Evolutionary conservation across 805 yeast genomes (phyloP).

Genomic region (Saccharomyces paradoxus): DNA sequence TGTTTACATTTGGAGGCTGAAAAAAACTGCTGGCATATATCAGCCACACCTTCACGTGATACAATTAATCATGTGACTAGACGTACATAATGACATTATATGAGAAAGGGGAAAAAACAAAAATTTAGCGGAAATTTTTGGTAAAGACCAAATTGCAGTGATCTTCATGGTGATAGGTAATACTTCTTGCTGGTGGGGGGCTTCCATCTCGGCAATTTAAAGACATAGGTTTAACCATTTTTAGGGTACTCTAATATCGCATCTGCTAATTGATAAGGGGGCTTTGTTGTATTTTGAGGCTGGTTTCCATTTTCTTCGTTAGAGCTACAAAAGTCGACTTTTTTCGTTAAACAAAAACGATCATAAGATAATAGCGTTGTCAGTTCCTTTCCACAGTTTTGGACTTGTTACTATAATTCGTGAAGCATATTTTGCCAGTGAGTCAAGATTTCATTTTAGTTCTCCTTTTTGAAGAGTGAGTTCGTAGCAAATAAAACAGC

Average conservation of each 20-base stretch:
- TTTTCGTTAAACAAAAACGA: neutral
- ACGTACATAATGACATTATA: conserved; percentile 1
- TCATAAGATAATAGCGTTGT: neutral
- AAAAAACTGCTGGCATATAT: neutral
- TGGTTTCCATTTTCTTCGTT: neutral
- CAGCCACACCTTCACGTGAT: neutral
- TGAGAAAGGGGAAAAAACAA: neutral
- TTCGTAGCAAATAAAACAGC: neutral
- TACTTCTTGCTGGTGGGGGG: neutral
- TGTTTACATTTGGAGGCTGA: neutral
- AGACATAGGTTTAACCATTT: neutral
- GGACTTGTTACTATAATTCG: neutral
- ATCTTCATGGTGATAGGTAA: neutral
- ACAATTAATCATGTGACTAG: neutral
- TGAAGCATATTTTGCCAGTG: neutral
- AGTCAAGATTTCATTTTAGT: neutral
- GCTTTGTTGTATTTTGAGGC: neutral
- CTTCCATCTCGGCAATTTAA: neutral
- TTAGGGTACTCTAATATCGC: neutral
- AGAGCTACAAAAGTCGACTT: neutral
- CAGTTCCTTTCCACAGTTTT: neutral
- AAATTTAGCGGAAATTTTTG: neutral
- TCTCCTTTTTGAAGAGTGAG: neutral
- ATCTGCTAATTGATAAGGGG: neutral
- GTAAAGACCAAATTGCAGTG: neutral